Percentiles rank a stretch among this genome's conserved stretches.
These are phyloP conservation scores for Starmerella vaccinii DNA, from an alignment of 805 yeast genomes.

Conservation along the genomic window DNA sequence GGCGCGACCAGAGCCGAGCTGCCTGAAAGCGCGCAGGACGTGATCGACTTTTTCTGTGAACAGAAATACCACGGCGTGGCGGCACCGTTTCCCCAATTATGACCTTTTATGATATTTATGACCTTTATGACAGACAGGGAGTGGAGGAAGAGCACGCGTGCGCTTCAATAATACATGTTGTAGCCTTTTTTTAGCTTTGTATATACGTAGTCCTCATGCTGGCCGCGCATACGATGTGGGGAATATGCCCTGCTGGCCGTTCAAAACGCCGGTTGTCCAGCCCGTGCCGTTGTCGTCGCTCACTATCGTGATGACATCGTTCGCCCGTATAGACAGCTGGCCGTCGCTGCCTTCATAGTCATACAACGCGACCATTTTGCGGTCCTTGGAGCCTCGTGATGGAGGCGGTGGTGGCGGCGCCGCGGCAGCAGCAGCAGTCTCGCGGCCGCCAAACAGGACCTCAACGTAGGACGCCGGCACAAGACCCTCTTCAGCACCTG, in stretches of 20 bases:
- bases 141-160: too few relatives aligned
- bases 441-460: slow-evolving; percentile 28
- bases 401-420: slow-evolving; percentile 62
- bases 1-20: slow-evolving; percentile 20
- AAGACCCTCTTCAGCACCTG: slow-evolving; percentile 59
- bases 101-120: not conserved
- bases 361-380: slow-evolving; percentile 47
- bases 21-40: slow-evolving; percentile 30
- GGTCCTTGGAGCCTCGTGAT: slow-evolving; percentile 37
- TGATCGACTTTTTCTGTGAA: slow-evolving; percentile 28
- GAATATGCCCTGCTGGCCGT: slow-evolving; percentile 56
- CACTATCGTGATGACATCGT: slow-evolving; percentile 61
- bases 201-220: not conserved
- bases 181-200: not conserved
- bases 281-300: slow-evolving; percentile 67
- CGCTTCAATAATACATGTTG: too few relatives aligned
- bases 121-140: too few relatives aligned
- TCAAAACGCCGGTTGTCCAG: slow-evolving; percentile 86
- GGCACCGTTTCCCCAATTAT: slow-evolving; percentile 12
- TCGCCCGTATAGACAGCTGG: slow-evolving; percentile 61
- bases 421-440: slow-evolving; percentile 30
- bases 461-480: slow-evolving; percentile 79
- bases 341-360: slow-evolving; percentile 67
- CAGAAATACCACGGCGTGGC: slow-evolving; percentile 26
- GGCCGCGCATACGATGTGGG: slow-evolving; percentile 61